Base-by-base conservation (phyloP, 768 basidiomycete genomes). In the Collybia mongolica region DNA sequence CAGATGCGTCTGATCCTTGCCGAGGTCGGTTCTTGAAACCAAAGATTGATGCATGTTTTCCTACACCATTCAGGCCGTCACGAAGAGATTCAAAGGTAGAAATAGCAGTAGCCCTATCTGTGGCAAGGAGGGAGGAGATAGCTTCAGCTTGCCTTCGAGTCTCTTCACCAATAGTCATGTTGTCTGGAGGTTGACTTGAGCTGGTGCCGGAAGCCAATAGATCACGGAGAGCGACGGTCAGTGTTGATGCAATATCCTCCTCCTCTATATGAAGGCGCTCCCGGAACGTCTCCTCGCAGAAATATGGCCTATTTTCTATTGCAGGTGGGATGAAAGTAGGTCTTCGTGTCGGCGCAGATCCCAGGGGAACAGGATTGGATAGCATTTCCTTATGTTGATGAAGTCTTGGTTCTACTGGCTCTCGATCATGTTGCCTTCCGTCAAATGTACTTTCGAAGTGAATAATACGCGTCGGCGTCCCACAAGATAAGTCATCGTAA, bases 1-100 rank as follows among this genome's bases (percentile, higher is more conserved):
- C 48, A 40, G 67, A 70, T 38, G 63, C 64, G 29, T 70, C 65
- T 6, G 68, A 68, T 12, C 56, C 61, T 48, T 68, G 63, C 48
- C 63, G 55, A 5, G 58, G 59, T 43, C 63, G 57, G 51, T 39
- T 60, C 36, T 50, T 48, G 39, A 56, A 51, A 12, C 19, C 12
- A 15, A 26, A 37, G 11, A 41, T 38, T 5, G 48, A 49, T 32
- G 49, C 38, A 28, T 58, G 50, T 28, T 57, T 54, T 8, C 52
- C 60, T 8, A 60, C 61, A 41, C 58, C 52, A 44, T 61, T 54
- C 49, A 62, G 48, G 32, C 57, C 60, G 39, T 63, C 57, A 47
- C 60, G 57, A 43, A 65, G 61, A 24, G 61, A 59, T 23, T 57
- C 41, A 54, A 60, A 55, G n/a, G 56, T 60, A 11, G 60, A 51